Evolutionary conservation across 108 stramenopile genomes (phyloP).

Genomic region (Skeletonema costatum): DNA sequence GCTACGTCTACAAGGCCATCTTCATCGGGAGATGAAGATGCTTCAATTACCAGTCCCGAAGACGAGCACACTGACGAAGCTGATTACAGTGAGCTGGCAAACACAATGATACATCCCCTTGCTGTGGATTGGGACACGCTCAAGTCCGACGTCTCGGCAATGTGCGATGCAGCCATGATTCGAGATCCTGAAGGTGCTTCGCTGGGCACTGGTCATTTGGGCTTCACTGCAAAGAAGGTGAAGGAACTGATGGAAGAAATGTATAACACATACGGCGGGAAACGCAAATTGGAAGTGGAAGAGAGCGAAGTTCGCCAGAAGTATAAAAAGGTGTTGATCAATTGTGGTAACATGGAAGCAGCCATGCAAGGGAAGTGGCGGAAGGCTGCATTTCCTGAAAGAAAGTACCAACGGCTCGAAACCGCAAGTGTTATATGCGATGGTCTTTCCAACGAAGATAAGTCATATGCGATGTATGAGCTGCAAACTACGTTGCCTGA

Average conservation of each 20-base stretch:
- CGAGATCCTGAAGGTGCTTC: constrained; percentile 46
- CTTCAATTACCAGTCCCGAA: neutral
- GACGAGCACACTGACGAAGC: neutral
- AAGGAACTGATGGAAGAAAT: constrained; percentile 67
- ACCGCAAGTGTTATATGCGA: constrained; percentile 71
- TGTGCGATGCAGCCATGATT: constrained; percentile 70
- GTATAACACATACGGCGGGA: constrained; percentile 58
- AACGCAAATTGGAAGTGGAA: constrained; percentile 66
- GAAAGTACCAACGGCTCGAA: constrained; percentile 71
- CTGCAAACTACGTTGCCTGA: constrained; percentile 70
- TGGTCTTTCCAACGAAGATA: constrained; percentile 79
- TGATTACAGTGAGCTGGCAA: constrained; percentile 30
- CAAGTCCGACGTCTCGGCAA: constrained; percentile 60
- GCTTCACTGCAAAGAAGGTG: constrained; percentile 63
- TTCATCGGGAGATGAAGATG: constrained; percentile 3
- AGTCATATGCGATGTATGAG: constrained; percentile 77
- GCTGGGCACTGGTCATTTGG: constrained; percentile 53
- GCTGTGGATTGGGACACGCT: constrained; percentile 82
- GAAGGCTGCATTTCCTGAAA: constrained; percentile 73
- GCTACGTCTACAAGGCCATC: constrained; percentile 7
- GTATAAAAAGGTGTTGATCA: constrained; percentile 50
- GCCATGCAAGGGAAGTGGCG: constrained; percentile 79
- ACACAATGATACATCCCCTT: constrained; percentile 55
- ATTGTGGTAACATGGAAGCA: constrained; percentile 63
- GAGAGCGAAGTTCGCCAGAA: constrained; percentile 58